Base-by-base conservation (phyloP, 768 basidiomycete species). In the Coprinopsis marcescibilis region DNA sequence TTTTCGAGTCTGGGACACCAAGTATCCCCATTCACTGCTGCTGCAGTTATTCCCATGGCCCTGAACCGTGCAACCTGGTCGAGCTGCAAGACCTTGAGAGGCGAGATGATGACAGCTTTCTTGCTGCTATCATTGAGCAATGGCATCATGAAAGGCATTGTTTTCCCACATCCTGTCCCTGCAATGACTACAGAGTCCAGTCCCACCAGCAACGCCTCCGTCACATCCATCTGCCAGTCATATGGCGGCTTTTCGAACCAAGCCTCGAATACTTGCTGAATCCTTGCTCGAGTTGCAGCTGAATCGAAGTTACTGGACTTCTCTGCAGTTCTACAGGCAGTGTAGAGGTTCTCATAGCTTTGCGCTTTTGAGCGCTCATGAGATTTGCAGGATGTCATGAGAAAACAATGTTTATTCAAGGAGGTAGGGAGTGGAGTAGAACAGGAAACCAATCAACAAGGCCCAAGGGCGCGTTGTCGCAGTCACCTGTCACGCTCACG, bases 201-300 rank as follows among this genome's bases (percentile, higher is more conserved):
- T 0, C 61, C 60, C 0, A 67, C 45, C n/a, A 61, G 30, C 6
- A 66, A n/a, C 3, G 62, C 62, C 44, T 68, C 65, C 0, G 61
- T 43, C 2, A 61, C 58, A 47, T 70, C 65, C 2, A 69, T 50
- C 46, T 69, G 68, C 67, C 67, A 69, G 7, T 51, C 43, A 51
- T 66, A 56, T 12, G 60, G 43, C 4, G 19, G 33, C 14, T n/a
- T 11, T 13, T 40, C 46, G 3, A 17, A 17, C 17, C 45, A 39
- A 1, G 26, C 14, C 12, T 34, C 23, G 19, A 29, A 45, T 12
- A 45, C 15, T 17, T n/a, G 11, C 15, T 32, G 10, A 15, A 45
- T 15, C 7, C 17, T 33, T 12, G 8, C 26, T 2, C 25, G 29
- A 25, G 45, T 34, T 25, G 14, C 5, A 23, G 11, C 17, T 17